Evolutionary conservation across 306 rosid genomes (phyloP).

Genomic region (Parietaria judaica): DNA sequence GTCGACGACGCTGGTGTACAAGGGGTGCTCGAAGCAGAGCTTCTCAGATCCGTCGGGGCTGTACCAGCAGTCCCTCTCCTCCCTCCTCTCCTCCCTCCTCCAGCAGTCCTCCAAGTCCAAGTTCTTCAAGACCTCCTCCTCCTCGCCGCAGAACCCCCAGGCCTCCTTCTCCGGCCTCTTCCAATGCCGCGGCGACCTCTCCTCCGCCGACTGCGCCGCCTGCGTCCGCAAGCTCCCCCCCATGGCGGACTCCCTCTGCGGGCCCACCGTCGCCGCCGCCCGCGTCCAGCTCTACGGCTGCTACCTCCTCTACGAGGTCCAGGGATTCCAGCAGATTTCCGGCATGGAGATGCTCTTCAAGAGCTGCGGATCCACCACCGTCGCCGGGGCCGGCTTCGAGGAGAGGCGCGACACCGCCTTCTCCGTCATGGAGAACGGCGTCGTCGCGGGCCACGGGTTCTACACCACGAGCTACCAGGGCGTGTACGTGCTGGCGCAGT

Average conservation of each 20-base stretch:
- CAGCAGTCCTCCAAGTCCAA: constrained; percentile 62
- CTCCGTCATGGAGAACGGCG: constrained; percentile 66
- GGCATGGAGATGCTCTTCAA: constrained; percentile 77
- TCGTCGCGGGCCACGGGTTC: constrained; percentile 69
- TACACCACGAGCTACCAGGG: constrained; percentile 63
- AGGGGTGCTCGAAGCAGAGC: constrained; percentile 78
- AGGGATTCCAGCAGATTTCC: constrained; percentile 73
- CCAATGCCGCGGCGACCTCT: constrained; percentile 91
- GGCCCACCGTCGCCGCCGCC: constrained; percentile 50
- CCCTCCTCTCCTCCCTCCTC: constrained; percentile 63
- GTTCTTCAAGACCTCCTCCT: constrained; percentile 65
- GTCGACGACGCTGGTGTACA: constrained; percentile 62
- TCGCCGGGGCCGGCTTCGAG: constrained; percentile 67
- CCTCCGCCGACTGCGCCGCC: constrained; percentile 56
- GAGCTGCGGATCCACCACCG: constrained; percentile 56
- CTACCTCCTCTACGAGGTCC: constrained; percentile 66
- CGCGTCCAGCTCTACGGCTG: constrained; percentile 83
- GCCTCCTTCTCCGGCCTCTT: constrained; percentile 60
- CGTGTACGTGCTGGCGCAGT: constrained; percentile 74
- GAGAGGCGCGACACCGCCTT: constrained; percentile 81
- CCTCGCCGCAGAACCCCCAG: constrained; percentile 46
- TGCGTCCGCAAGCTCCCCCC: constrained; percentile 76
- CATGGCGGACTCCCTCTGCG: constrained; percentile 50
- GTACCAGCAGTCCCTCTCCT: constrained; percentile 73
- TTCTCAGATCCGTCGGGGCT: constrained; percentile 79